Percentiles rank a stretch among this genome's conserved stretches.
Conservation (phyloP, 257 asterid species). For the Vinca minor region DNA sequence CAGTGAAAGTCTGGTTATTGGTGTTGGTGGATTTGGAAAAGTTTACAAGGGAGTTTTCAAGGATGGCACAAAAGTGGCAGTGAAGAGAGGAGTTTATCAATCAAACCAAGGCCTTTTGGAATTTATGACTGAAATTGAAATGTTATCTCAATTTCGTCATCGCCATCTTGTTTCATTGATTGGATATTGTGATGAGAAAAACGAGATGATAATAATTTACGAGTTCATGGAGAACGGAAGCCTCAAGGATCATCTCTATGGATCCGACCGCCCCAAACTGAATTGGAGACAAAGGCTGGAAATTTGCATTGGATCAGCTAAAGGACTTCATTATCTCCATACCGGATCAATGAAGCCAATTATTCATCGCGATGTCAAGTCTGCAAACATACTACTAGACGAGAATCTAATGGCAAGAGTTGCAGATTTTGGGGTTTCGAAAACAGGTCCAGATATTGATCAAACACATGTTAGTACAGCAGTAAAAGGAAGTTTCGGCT, state of each 20-base stretch:
- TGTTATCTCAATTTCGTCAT: slow-evolving; percentile 35
- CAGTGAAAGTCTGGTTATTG: slow-evolving; percentile 25
- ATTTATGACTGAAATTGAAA: slow-evolving; percentile 34
- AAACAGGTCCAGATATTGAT: slow-evolving; percentile 34
- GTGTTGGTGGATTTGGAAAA: slow-evolving; percentile 41
- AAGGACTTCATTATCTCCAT: slow-evolving; percentile 45
- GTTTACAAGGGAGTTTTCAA: slow-evolving; percentile 32
- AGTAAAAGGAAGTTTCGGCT: slow-evolving; percentile 40
- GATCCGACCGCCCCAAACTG: slow-evolving; percentile 22
- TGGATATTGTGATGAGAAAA: slow-evolving; percentile 32
- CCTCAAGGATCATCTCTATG: slow-evolving; percentile 29
- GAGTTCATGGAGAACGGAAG: slow-evolving; percentile 43
- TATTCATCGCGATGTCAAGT: slow-evolving; percentile 40
- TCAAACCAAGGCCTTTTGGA: slow-evolving; percentile 31
- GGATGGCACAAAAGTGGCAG: slow-evolving; percentile 34
- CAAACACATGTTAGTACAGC: slow-evolving; percentile 39
- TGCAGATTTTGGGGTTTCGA: slow-evolving; percentile 41
- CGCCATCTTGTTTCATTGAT: slow-evolving; percentile 41
- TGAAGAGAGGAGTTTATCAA: slow-evolving; percentile 28
- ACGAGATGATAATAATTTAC: slow-evolving; percentile 38
- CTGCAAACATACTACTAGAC: slow-evolving; percentile 37
- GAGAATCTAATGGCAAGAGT: slow-evolving; percentile 36
- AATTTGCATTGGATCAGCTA: slow-evolving; percentile 42
- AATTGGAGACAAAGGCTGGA: slow-evolving; percentile 34
- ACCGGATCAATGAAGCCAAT: slow-evolving; percentile 32